Conservation (phyloP, 805 yeast genomes). For the Ogataea nakhonphanomensis region DNA sequence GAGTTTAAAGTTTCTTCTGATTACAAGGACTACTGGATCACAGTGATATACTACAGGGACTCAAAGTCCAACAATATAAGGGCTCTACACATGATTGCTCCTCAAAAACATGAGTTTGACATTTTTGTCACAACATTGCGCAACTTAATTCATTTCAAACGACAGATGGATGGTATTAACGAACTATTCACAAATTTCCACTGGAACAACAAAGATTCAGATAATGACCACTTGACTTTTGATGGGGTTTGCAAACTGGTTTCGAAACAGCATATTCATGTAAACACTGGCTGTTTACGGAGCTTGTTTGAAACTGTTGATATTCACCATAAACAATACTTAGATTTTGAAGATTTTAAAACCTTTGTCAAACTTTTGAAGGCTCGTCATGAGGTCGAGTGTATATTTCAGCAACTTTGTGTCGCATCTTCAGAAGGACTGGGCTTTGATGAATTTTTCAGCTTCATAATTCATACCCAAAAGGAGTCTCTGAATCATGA, state of each 20-base stretch:
- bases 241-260: constrained; percentile 67
- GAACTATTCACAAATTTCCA: constrained; percentile 49
- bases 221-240: constrained; percentile 44
- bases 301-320: constrained; percentile 55
- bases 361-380: constrained; percentile 67
- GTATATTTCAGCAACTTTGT: constrained; percentile 29
- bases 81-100: constrained; percentile 75
- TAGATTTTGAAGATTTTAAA: constrained; percentile 74
- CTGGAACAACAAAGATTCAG: constrained; percentile 49
- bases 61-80: constrained; percentile 61
- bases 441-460: constrained; percentile 31
- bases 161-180: constrained; percentile 53
- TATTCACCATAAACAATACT: constrained; percentile 41
- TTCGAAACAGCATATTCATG: constrained; percentile 65
- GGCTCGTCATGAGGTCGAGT: constrained; percentile 55
- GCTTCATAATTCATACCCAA: constrained; percentile 49
- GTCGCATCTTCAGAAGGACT: constrained; percentile 17
- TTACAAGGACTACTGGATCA: constrained; percentile 68
- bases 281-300: constrained; percentile 50
- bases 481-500: constrained; percentile 35
- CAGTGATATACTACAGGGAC: constrained; percentile 65
- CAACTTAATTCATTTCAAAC: constrained; percentile 53
- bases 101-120: constrained; percentile 48
- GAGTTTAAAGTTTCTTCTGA: constrained; percentile 73
- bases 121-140: constrained; percentile 52